Percentiles rank a stretch among this genome's conserved stretches.
phyloP scores from a whole-genome alignment of 441 rosid species.

The Pelargonium australe region DNA sequence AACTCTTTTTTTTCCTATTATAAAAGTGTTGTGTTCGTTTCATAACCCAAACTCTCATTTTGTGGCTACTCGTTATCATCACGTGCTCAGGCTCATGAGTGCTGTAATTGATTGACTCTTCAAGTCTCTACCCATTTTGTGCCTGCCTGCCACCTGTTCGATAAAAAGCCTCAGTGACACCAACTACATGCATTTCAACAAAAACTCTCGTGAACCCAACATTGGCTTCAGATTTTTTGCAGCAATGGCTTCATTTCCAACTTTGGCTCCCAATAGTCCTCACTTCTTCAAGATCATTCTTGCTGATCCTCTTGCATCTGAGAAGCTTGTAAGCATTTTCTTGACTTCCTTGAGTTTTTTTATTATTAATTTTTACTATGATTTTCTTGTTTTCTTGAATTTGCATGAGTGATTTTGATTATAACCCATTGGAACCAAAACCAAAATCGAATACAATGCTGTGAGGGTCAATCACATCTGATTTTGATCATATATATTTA shows the following conservation, averaged over 20 bases:
- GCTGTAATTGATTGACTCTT: too few species aligned
- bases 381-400: background rate
- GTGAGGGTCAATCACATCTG: too few species aligned
- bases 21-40: too few species aligned
- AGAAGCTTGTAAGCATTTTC: conserved; percentile 19
- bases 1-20: too few species aligned
- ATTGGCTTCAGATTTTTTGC: background rate
- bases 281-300: conserved; percentile 29
- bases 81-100: too few species aligned
- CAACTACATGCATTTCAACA: background rate
- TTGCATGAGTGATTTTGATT: background rate
- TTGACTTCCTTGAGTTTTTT: background rate
- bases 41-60: too few species aligned
- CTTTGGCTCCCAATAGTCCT: conserved; percentile 1
- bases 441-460: background rate
- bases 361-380: background rate
- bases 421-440: background rate
- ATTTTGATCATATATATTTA: too few species aligned
- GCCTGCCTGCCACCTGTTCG: background rate
- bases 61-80: too few species aligned
- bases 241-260: background rate
- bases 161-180: background rate
- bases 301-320: background rate
- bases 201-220: background rate
- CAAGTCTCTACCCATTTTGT: too few species aligned